A percentile compares a stretch with the other conserved stretches of the same genome.
phyloP scores from a whole-genome alignment of 2,329 filamentous ascomycete genomes.

The Penicillium fuscoglaucum region DNA sequence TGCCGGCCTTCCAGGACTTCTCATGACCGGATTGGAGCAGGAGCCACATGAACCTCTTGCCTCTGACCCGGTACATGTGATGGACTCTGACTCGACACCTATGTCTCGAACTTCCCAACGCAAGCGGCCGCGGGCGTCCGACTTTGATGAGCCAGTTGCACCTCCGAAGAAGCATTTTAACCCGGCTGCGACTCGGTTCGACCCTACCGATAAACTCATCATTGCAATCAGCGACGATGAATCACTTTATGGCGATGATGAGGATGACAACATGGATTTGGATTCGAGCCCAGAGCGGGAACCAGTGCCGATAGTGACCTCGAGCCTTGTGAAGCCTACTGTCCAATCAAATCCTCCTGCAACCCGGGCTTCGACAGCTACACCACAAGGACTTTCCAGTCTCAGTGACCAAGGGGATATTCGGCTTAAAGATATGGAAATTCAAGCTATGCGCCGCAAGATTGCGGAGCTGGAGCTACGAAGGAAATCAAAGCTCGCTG shows the following conservation, averaged over 20 bases:
- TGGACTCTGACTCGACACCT: slow-evolving; percentile 23
- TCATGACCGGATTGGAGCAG: slow-evolving; percentile 43
- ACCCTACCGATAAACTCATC: slow-evolving; percentile 64
- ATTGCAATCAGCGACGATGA: slow-evolving; percentile 84
- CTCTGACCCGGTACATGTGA: slow-evolving; percentile 12
- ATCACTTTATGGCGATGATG: slow-evolving; percentile 38
- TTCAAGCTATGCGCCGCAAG: slow-evolving; percentile 48
- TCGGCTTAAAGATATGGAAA: slow-evolving; percentile 50
- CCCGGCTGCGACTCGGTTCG: slow-evolving; percentile 44
- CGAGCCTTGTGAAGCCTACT: slow-evolving; percentile 44
- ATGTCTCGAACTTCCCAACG: slow-evolving; percentile 31
- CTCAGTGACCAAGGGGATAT: slow-evolving; percentile 46
- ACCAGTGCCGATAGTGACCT: slow-evolving; percentile 34
- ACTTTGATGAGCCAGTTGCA: slow-evolving; percentile 62
- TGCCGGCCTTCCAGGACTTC: slow-evolving; percentile 54
- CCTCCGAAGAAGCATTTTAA: slow-evolving; percentile 63
- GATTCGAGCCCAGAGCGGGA: slow-evolving; percentile 34
- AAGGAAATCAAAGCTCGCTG: slow-evolving; percentile 44
- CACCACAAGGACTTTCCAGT: slow-evolving; percentile 39
- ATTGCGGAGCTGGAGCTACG: slow-evolving; percentile 53
- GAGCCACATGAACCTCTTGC: slow-evolving; percentile 5
- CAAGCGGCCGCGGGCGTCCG: slow-evolving; percentile 68
- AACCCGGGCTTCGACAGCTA: slow-evolving; percentile 40
- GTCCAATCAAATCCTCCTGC: slow-evolving; percentile 43
- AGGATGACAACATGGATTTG: slow-evolving; percentile 32